phyloP scores from a whole-genome alignment of 2,329 filamentous ascomycete genomes.

The Epichloe hybrida region DNA sequence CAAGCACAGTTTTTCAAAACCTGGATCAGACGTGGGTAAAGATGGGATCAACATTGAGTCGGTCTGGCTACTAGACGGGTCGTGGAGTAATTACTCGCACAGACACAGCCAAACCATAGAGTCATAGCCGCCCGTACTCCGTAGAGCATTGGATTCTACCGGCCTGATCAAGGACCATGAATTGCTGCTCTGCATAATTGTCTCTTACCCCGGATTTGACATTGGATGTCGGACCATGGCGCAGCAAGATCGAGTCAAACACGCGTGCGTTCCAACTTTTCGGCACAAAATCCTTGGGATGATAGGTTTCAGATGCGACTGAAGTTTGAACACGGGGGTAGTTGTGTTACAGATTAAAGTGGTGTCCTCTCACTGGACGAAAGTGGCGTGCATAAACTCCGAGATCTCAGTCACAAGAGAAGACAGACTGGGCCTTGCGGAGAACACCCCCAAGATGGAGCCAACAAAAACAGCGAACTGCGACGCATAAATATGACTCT shows the following conservation, averaged over 20 bases:
- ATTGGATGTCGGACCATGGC: not conserved
- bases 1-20: not conserved
- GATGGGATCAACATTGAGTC: not conserved
- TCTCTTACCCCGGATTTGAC: not conserved
- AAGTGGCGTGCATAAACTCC: not conserved
- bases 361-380: not conserved
- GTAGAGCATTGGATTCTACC: not conserved
- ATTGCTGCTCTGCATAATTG: not conserved
- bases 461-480: not conserved
- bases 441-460: not conserved
- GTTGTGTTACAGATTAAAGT: constrained; percentile 1
- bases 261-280: not conserved
- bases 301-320: constrained; percentile 1
- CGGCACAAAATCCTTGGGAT: not conserved
- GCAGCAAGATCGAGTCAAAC: not conserved
- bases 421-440: not conserved
- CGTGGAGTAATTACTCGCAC: not conserved
- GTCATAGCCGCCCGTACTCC: no score
- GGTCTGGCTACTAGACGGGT: not conserved
- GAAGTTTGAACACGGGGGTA: not conserved
- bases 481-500: not conserved
- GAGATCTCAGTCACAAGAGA: not conserved
- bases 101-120: not conserved
- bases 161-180: not conserved
- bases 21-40: not conserved